Base-by-base conservation (phyloP, 192 early-diverging fungal species). In the Podila minutissima region DNA sequence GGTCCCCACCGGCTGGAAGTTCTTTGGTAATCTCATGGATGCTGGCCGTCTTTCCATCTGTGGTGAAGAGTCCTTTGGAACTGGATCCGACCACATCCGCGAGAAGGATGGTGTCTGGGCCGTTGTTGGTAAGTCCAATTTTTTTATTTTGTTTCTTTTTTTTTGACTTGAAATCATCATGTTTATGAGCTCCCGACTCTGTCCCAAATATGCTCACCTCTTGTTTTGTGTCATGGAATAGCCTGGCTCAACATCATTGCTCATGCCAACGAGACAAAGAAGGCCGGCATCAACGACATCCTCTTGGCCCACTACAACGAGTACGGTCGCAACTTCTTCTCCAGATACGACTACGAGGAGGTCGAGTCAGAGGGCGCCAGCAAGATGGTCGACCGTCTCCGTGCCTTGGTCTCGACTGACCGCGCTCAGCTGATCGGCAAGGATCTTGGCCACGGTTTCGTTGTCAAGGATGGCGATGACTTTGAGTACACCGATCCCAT, bases 61-160 rank as follows among this genome's bases (percentile, higher is more conserved):
- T 75, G 98, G 98, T 63, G 98, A 99, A 75, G 98, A 99, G 85
- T 94, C 93, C 7, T 99, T 99, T 84, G 98, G 98, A 62, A 99
- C 98, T 17, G 98, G 98, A 63, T 97, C 96, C 0, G 97, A 98
- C 85, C 97, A 98, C 67, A 97, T 99, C 64, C 95, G 98, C 63
- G 98, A 99, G 81, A 99, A 99, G 88, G 98, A 99, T 86, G 98
- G 98, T 59, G 83, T 99, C 63, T 99, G 98, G 98, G 98, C 98
- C 28, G 84, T 98, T 59, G 79, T 99, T 35, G 91, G 92, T 93
- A 82, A 61, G 79, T 61, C 35, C n/a, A 17, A 2, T 33, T 33
- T 20, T 38, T 41, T 61, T 7, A n/a, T 61, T 46, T 59, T 33
- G 24, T 20, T 38, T 41, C 50, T 7, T 32, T 61, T 46, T 59